Conservation (phyloP, 1,284 basidiomycete species). For the Irpex rosettiformis region DNA sequence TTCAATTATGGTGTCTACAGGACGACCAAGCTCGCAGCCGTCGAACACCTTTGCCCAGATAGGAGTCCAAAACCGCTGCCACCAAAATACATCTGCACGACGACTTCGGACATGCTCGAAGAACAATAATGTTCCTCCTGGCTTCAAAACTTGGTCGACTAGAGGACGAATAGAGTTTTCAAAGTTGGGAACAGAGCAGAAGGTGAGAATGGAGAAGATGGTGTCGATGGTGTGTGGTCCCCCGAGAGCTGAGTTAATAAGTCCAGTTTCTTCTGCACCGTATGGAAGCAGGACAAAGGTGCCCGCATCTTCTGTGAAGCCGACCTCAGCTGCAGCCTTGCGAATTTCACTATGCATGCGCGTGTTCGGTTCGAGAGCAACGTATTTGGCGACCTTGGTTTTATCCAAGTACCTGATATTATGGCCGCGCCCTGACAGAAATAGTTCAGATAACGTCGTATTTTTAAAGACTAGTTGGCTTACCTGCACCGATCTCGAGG, state of each 20-base stretch:
- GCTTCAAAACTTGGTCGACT: too few species aligned
- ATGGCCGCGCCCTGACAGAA: conserved; percentile 53
- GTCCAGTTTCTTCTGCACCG: too few species aligned
- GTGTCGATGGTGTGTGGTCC: too few species aligned
- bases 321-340: conserved; percentile 40
- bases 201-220: too few species aligned
- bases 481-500: conserved; percentile 70
- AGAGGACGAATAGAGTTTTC: too few species aligned
- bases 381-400: conserved; percentile 51
- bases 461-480: conserved; percentile 5
- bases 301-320: too few species aligned
- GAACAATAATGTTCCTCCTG: conserved; percentile 56
- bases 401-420: conserved; percentile 55
- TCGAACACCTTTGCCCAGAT: conserved; percentile 55
- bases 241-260: too few species aligned
- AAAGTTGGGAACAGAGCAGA: too few species aligned
- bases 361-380: conserved; percentile 66
- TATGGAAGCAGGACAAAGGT: too few species aligned
- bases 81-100: conserved; percentile 50
- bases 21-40: conserved; percentile 59
- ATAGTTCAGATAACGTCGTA: background rate
- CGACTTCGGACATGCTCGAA: conserved; percentile 63
- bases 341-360: conserved; percentile 59
- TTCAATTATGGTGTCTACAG: conserved; percentile 51
- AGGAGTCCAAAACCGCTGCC: conserved; percentile 68